phyloP scores from a whole-genome alignment of 208 protist genomes.

The Trypanosoma brucei region DNA sequence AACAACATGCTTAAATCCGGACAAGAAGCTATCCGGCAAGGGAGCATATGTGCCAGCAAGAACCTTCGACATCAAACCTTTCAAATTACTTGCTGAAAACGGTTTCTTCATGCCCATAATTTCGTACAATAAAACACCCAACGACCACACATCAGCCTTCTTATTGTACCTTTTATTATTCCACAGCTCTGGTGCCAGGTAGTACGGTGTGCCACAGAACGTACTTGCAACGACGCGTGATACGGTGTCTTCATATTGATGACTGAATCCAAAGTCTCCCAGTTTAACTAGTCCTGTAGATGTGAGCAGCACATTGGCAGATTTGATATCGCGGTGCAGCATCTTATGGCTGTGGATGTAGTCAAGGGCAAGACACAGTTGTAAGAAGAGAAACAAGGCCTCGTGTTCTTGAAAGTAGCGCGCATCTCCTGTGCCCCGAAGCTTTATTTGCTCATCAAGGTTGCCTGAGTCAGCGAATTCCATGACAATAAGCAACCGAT shows the following conservation, averaged over 20 bases:
- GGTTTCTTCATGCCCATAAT: slow-evolving; percentile 78
- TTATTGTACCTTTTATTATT: slow-evolving; percentile 87
- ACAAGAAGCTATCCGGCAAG: slow-evolving; percentile 59
- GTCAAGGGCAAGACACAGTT: slow-evolving; percentile 79
- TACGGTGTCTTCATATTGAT: slow-evolving; percentile 87
- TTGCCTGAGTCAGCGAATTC: slow-evolving; percentile 86
- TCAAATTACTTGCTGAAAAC: slow-evolving; percentile 78
- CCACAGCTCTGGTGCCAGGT: slow-evolving; percentile 88
- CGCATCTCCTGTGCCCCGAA: slow-evolving; percentile 36
- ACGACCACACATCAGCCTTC: slow-evolving; percentile 82
- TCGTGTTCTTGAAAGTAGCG: slow-evolving; percentile 85
- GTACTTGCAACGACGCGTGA: slow-evolving; percentile 85
- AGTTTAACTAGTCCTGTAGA: slow-evolving; percentile 87
- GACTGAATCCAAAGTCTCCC: slow-evolving; percentile 89
- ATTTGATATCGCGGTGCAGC: slow-evolving; percentile 90
- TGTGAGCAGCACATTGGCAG: slow-evolving; percentile 84
- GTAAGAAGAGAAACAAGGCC: slow-evolving; percentile 78
- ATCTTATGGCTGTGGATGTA: slow-evolving; percentile 90
- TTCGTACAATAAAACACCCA: slow-evolving; percentile 70
- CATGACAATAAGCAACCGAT: slow-evolving; percentile 83
- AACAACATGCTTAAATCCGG: slow-evolving; percentile 57
- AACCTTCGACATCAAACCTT: slow-evolving; percentile 79
- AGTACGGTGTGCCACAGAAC: slow-evolving; percentile 68
- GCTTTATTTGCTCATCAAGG: slow-evolving; percentile 79
- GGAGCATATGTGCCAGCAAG: slow-evolving; percentile 55